These are phyloP conservation scores for Pseudoperonospora humuli DNA, from an alignment of 352 stramenopile genomes.

Conservation along the genomic window DNA sequence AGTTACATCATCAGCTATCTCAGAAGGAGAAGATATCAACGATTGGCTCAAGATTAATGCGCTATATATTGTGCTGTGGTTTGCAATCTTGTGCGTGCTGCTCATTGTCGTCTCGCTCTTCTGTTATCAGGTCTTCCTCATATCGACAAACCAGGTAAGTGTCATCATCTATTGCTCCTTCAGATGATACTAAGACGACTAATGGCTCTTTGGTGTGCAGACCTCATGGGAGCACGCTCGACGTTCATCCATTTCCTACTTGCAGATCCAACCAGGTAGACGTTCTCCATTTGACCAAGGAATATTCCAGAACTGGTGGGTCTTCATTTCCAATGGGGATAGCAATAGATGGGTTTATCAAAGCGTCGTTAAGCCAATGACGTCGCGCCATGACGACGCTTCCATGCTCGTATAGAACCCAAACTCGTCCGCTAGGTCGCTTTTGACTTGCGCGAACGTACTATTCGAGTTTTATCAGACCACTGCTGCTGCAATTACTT, in stretches of 20 bases:
- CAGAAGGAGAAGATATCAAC: conserved; percentile 44
- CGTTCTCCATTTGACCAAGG: conserved; percentile 60
- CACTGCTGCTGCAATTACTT: no score
- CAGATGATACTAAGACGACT: neutral
- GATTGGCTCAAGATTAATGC: conserved; percentile 70
- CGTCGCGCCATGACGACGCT: conserved; percentile 7
- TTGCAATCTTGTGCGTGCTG: conserved; percentile 48
- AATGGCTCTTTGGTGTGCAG: conserved; percentile 1
- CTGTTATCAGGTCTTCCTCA: conserved; percentile 59
- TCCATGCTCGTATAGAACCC: conserved; percentile 16
- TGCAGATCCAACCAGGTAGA: conserved; percentile 47
- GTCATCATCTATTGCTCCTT: neutral
- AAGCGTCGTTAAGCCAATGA: conserved; percentile 21
- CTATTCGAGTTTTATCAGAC: no score
- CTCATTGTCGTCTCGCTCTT: conserved; percentile 54
- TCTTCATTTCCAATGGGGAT: conserved; percentile 41
- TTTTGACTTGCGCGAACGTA: neutral
- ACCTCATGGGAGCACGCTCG: conserved; percentile 75
- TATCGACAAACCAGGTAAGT: conserved; percentile 52
- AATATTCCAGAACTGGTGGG: conserved; percentile 47
- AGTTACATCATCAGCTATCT: conserved; percentile 44
- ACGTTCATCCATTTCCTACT: conserved; percentile 63
- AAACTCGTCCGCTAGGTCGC: conserved; percentile 11
- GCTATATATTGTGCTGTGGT: conserved; percentile 54
- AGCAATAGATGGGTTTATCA: conserved; percentile 58